These are phyloP conservation scores for Groenewaldozyma salmanticensis DNA, from an alignment of 805 yeast species.

Conservation along the genomic window DNA sequence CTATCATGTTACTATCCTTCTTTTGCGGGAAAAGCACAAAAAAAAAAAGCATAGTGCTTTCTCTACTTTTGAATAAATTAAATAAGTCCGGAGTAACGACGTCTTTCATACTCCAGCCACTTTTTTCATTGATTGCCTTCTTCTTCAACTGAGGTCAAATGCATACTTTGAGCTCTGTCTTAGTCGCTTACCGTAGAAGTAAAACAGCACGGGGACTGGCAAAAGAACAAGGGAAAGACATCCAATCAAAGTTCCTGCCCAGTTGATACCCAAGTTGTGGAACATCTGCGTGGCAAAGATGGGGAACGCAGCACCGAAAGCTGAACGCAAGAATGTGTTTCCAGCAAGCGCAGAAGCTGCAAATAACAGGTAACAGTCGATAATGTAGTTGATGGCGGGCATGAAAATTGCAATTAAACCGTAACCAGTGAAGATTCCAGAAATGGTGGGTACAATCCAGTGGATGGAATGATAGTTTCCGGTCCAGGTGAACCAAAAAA, in stretches of 20 bases:
- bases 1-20: too few species aligned
- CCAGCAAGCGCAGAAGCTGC: slow-evolving; percentile 79
- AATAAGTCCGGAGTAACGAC: too few species aligned
- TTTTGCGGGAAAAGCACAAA: too few species aligned
- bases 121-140: too few species aligned
- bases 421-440: slow-evolving; percentile 56
- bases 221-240: slow-evolving; percentile 45
- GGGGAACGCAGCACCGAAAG: slow-evolving; percentile 64
- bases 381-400: slow-evolving; percentile 60
- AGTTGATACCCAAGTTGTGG: slow-evolving; percentile 54
- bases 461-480: slow-evolving; percentile 71
- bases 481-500: slow-evolving; percentile 85
- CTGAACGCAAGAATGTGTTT: slow-evolving; percentile 61
- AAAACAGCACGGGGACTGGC: slow-evolving; percentile 63
- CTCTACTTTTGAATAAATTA: too few species aligned
- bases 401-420: slow-evolving; percentile 64
- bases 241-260: slow-evolving; percentile 74
- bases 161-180: slow-evolving; percentile 55
- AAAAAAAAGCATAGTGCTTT: too few species aligned
- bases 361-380: slow-evolving; percentile 59
- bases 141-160: slow-evolving; percentile 63
- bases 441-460: slow-evolving; percentile 70
- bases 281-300: slow-evolving; percentile 68
- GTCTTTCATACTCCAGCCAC: too few species aligned
- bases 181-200: slow-evolving; percentile 46